A percentile compares a stretch with the other conserved stretches of the same genome.
Conservation (phyloP, 2,329 filamentous ascomycete species). For the Rutstroemia sydowiana region DNA sequence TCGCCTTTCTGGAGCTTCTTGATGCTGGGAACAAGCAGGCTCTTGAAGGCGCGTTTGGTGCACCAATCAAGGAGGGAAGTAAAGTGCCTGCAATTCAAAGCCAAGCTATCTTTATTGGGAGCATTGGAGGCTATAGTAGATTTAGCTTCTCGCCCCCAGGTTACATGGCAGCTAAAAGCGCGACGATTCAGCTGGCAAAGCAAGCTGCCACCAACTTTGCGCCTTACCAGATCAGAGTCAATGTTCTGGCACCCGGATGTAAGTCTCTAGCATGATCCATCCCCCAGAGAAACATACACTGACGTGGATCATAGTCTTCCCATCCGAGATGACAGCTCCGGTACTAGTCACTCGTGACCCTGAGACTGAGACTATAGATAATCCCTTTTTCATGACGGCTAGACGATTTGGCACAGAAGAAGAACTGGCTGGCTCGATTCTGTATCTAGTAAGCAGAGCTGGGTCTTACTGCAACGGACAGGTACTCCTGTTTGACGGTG, state of each 20-base stretch:
- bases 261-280: not conserved
- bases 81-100: slow-evolving; percentile 32
- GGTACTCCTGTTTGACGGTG: slow-evolving; percentile 21
- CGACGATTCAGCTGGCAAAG: slow-evolving; percentile 62
- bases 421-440: slow-evolving; percentile 53
- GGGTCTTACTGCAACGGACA: slow-evolving; percentile 21
- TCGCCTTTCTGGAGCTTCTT: slow-evolving; percentile 61
- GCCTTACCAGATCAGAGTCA: slow-evolving; percentile 49
- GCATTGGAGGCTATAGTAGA: slow-evolving; percentile 67
- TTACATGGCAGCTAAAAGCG: slow-evolving; percentile 71
- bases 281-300: not conserved
- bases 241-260: slow-evolving; percentile 14
- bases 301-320: slow-evolving; percentile 1
- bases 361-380: not conserved
- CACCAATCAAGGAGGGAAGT: not conserved
- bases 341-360: slow-evolving; percentile 17
- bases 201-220: slow-evolving; percentile 58
- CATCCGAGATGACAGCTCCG: slow-evolving; percentile 11
- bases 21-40: slow-evolving; percentile 52
- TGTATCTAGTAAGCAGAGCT: slow-evolving; percentile 33
- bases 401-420: slow-evolving; percentile 44
- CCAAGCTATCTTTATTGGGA: slow-evolving; percentile 63
- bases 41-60: slow-evolving; percentile 12
- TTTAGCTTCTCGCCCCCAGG: slow-evolving; percentile 64
- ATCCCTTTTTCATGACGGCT: slow-evolving; percentile 21